A percentile compares a stretch with the other conserved stretches of the same genome.
Conservation (phyloP, 108 stramenopile genomes). For the Nannochloropsis gaditana region DNA sequence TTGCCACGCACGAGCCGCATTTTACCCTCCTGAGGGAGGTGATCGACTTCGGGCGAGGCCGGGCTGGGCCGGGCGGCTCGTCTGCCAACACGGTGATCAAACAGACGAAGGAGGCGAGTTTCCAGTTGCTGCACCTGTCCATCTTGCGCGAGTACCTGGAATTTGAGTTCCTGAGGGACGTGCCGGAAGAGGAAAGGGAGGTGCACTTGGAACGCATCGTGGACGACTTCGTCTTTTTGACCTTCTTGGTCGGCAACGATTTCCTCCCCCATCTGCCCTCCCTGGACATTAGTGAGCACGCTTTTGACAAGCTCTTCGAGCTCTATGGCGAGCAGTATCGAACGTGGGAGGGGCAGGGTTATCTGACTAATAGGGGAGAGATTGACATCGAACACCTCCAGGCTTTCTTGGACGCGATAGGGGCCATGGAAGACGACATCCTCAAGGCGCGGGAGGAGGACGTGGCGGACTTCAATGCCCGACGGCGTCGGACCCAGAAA, state of each 20-base stretch:
- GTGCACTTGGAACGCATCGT: conserved; percentile 75
- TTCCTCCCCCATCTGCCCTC: conserved; percentile 93
- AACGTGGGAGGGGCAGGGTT: conserved; percentile 60
- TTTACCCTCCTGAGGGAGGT: conserved; percentile 95
- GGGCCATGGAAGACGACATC: conserved; percentile 73
- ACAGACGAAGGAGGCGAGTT: conserved; percentile 86
- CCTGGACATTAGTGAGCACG: conserved; percentile 85
- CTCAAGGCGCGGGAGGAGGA: conserved; percentile 61
- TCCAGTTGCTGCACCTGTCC: conserved; percentile 91
- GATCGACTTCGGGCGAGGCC: conserved; percentile 61
- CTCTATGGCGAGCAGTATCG: conserved; percentile 59
- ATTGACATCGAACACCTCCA: conserved; percentile 78
- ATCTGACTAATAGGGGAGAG: conserved; percentile 74
- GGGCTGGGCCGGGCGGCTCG: not conserved
- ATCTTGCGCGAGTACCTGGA: conserved; percentile 88
- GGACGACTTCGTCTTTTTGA: conserved; percentile 97
- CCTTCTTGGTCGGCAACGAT: conserved; percentile 96
- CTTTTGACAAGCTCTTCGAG: conserved; percentile 82
- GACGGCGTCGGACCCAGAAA: conserved; percentile 72
- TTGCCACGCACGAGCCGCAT: conserved; percentile 92
- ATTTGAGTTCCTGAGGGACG: conserved; percentile 65
- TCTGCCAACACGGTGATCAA: conserved; percentile 76
- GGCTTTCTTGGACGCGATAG: conserved; percentile 75
- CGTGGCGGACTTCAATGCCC: conserved; percentile 66
- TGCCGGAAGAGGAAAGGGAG: conserved; percentile 24